Percentiles rank a stretch among this genome's conserved stretches.
These are phyloP conservation scores for Phytophthora sojae DNA, from an alignment of 352 stramenopile genomes.

Conservation along the genomic window DNA sequence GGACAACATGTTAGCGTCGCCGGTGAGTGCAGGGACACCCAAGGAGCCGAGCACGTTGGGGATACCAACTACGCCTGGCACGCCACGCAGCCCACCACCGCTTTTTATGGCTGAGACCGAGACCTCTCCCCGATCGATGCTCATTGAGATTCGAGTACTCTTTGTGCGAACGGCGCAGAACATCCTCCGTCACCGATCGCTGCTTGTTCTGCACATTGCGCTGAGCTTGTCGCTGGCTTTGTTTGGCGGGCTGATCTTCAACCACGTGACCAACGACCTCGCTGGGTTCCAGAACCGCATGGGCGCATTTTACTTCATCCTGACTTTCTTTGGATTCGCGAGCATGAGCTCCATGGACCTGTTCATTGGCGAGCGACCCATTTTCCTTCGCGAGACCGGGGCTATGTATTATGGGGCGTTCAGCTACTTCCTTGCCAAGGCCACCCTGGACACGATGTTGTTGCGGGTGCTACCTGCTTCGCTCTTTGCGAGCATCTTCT, in stretches of 20 bases:
- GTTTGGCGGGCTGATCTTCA: conserved; percentile 74
- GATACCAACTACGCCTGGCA: conserved; percentile 27
- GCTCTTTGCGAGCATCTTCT: conserved; percentile 82
- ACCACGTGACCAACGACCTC: conserved; percentile 75
- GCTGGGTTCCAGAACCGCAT: conserved; percentile 83
- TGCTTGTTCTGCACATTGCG: conserved; percentile 66
- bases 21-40: conserved; percentile 7
- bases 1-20: conserved; percentile 40
- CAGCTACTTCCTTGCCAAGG: conserved; percentile 79
- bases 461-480: conserved; percentile 75
- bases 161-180: conserved; percentile 69
- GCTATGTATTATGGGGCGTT: conserved; percentile 79
- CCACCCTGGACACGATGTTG: conserved; percentile 65
- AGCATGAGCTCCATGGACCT: conserved; percentile 84
- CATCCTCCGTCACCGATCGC: conserved; percentile 67
- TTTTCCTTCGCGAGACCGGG: conserved; percentile 75
- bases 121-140: conserved; percentile 42
- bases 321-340: conserved; percentile 82
- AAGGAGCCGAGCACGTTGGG: conserved; percentile 17
- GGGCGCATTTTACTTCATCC: conserved; percentile 79
- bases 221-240: conserved; percentile 61
- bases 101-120: conserved; percentile 3
- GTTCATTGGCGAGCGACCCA: conserved; percentile 71
- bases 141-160: conserved; percentile 68
- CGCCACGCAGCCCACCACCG: conserved; percentile 35